phyloP scores from a whole-genome alignment of 148 eudicot species.

The Nepenthes mirabilis region DNA sequence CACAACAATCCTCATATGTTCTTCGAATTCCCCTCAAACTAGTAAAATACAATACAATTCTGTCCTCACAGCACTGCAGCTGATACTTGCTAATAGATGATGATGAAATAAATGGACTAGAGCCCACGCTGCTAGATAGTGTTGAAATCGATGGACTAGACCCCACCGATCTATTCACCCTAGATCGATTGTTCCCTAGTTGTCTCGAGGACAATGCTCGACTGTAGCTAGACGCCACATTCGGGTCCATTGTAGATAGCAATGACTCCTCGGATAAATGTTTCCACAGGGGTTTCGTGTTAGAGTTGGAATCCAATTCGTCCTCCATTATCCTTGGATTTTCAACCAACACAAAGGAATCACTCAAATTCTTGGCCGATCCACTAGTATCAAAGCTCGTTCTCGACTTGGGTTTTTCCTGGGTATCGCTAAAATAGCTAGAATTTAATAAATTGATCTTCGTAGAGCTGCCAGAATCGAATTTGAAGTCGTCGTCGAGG shows the following conservation, averaged over 20 bases:
- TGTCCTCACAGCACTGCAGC: not conserved
- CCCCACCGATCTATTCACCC: conserved; percentile 7
- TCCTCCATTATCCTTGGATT: conserved; percentile 38
- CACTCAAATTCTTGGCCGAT: conserved; percentile 15
- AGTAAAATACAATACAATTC: conserved; percentile 60
- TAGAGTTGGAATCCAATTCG: conserved; percentile 13
- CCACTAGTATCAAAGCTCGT: conserved; percentile 6
- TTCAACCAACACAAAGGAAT: conserved; percentile 36
- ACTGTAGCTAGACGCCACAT: conserved; percentile 50
- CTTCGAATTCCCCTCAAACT: conserved; percentile 85
- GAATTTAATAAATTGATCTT: conserved; percentile 6
- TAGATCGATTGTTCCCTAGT: conserved; percentile 15
- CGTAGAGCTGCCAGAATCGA: conserved; percentile 17
- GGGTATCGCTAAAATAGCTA: conserved; percentile 2
- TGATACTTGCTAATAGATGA: not conserved
- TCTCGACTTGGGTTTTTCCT: conserved; percentile 12
- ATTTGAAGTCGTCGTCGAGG: conserved; percentile 55
- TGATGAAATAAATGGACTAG: conserved; percentile 3
- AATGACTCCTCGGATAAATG: conserved; percentile 84
- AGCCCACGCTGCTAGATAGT: conserved; percentile 9
- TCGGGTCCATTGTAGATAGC: conserved; percentile 68
- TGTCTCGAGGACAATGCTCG: conserved; percentile 38
- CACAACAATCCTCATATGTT: conserved; percentile 86
- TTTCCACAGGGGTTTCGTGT: conserved; percentile 84
- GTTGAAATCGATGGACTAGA: conserved; percentile 12